Base-by-base conservation (phyloP, 192 early-diverging fungal genomes). In the Paraglomus brasilianum region DNA sequence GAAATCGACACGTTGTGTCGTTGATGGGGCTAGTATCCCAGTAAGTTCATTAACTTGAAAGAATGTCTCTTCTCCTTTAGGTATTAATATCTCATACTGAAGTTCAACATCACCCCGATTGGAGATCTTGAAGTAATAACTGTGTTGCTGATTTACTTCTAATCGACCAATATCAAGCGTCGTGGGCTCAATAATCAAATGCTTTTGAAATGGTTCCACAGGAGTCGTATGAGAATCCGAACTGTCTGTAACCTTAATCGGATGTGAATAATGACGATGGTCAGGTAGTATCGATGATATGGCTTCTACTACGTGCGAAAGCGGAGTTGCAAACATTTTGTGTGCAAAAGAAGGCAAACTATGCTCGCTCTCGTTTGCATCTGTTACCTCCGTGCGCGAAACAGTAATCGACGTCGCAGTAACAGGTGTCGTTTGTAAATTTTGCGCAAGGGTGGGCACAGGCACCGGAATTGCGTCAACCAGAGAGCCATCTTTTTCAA, bases 1-100 rank as follows among this genome's bases (percentile, higher is more conserved):
- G 59, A 91, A 79, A 49, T 81, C 82, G 8, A 94, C 74, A 43
- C 85, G 78, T 13, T 81, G 75, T 0, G 80, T 81, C 71, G 89
- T 89, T n/a, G 75, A 61, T 3, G 86, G 76, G 5, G 65, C 62
- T 5, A 92, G 66, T 14, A 57, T 61, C 5, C 86, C 81, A 15
- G 58, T n/a, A 10, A 50, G 49, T n/a, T 81, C 49, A 2, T 74
- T 59, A 44, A 81, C 57, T 13, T 69, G 36, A 69, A 83, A 72
- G 60, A 75, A 76, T 1, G 43, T 42, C 1, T 13, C n/a, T 56
- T 81, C 72, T 2, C 72, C 40, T 21, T 55, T 39, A 14, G 66
- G 44, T 10, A 74, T 38, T 8, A 75, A 66, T 42, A 83, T 74
- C 43, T 74, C 72, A 70, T 75, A 84, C 0, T 75, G 64, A 43